Percentiles rank a stretch among this genome's conserved stretches.
These are phyloP conservation scores for Monilinia aucupariae DNA, from an alignment of 2,329 filamentous ascomycete species.

Conservation along the genomic window DNA sequence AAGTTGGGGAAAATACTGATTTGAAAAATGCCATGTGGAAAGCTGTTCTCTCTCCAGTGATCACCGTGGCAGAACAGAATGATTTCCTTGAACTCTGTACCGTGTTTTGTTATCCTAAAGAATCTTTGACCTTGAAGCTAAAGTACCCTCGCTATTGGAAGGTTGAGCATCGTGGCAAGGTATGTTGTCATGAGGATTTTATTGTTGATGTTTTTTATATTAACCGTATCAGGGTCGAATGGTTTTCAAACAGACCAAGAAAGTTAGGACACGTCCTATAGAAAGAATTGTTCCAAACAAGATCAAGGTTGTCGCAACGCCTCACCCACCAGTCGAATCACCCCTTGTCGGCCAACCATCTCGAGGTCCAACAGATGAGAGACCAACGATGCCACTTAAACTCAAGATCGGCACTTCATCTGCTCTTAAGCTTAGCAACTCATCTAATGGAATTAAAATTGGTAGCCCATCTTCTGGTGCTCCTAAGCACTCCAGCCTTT, in stretches of 20 bases:
- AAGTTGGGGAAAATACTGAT: conserved; percentile 42
- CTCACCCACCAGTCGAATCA: conserved; percentile 5
- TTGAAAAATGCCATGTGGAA: conserved; percentile 46
- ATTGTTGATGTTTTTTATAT: conserved; percentile 9
- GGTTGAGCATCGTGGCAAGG: conserved; percentile 37
- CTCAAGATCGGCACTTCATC: conserved; percentile 6
- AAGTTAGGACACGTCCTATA: conserved; percentile 27
- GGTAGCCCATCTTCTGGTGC: background rate
- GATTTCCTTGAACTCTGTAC: conserved; percentile 48
- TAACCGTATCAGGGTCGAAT: conserved; percentile 29
- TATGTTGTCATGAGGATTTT: conserved; percentile 24
- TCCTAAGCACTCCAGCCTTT: background rate
- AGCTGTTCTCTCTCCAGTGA: conserved; percentile 44
- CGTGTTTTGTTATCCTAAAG: conserved; percentile 46
- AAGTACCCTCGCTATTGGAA: conserved; percentile 45
- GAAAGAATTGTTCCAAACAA: conserved; percentile 6
- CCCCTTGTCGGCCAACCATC: background rate
- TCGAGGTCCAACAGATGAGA: background rate
- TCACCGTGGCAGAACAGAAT: conserved; percentile 45
- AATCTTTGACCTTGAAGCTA: conserved; percentile 43
- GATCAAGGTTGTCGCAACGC: background rate
- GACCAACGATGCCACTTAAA: conserved; percentile 11
- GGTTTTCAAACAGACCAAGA: conserved; percentile 30
- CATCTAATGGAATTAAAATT: background rate
- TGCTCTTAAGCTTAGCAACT: background rate